phyloP scores from a whole-genome alignment of 2,329 filamentous ascomycete genomes.

The Colletotrichum sp. region DNA sequence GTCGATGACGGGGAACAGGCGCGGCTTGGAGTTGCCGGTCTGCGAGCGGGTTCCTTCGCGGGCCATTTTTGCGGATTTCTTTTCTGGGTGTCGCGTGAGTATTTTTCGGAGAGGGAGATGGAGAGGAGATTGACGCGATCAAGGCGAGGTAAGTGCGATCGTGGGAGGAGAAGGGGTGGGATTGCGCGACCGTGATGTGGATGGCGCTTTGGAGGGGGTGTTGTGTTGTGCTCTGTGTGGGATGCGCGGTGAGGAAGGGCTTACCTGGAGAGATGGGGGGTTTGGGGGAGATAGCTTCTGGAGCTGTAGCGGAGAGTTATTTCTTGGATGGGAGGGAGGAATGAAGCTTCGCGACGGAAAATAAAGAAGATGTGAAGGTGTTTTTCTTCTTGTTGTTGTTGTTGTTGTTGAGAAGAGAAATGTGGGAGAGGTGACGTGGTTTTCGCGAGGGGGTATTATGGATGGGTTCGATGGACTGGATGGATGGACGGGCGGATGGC shows the following conservation, averaged over 20 bases:
- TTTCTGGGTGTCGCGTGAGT: neutral
- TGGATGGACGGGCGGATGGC: neutral
- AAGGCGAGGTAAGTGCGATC: neutral
- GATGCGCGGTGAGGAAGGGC: neutral
- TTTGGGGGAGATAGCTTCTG: neutral
- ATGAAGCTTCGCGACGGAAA: neutral
- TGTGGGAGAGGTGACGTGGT: neutral
- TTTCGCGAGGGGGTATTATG: neutral
- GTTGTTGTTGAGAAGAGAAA: neutral
- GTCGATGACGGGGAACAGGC: constrained; percentile 54
- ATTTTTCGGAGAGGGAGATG: neutral
- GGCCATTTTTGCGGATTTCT: constrained; percentile 37
- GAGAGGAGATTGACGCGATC: neutral
- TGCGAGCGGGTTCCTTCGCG: constrained; percentile 56
- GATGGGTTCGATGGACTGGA: neutral
- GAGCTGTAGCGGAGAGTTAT: neutral
- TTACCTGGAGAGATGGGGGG: neutral
- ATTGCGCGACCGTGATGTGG: neutral
- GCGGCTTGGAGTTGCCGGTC: constrained; percentile 57
- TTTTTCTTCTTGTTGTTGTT: neutral
- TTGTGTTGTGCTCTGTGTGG: neutral
- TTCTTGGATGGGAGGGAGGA: too few relatives aligned
- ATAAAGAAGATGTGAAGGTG: neutral
- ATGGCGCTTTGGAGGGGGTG: neutral
- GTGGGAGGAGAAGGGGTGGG: neutral